Conservation (phyloP, 2,329 filamentous ascomycete species). For the Pseudocercospora crystallina region DNA sequence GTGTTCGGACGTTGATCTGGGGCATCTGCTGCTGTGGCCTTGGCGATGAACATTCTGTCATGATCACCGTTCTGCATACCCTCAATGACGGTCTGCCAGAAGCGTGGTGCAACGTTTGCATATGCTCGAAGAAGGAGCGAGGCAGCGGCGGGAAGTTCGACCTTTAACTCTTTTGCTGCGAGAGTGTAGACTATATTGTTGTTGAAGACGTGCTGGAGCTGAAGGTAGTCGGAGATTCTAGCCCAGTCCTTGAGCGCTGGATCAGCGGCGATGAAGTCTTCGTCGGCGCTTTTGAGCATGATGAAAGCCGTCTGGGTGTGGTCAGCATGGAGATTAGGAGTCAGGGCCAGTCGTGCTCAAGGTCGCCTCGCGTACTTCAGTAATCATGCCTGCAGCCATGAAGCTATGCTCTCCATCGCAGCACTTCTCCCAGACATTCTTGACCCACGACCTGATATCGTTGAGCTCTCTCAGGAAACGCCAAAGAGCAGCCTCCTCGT, state of each 20-base stretch:
- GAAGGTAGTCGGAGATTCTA: neutral
- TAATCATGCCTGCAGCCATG: neutral
- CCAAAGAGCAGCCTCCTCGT: conserved; percentile 1
- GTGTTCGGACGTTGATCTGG: no score
- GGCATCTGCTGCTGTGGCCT: no score
- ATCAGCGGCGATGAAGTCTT: neutral
- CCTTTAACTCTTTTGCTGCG: no score
- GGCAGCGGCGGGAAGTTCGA: no score
- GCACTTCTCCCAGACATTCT: no score
- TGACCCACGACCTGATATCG: neutral
- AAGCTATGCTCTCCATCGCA: no score
- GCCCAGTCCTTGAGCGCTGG: neutral
- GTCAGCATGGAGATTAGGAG: neutral
- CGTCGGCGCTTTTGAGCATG: neutral
- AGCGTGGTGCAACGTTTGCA: no score
- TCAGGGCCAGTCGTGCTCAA: neutral
- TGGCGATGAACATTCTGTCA: no score
- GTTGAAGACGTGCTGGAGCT: neutral
- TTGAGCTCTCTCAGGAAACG: conserved; percentile 4
- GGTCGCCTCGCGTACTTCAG: neutral
- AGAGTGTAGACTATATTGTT: neutral
- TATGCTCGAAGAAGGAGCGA: no score
- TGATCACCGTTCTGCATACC: no score
- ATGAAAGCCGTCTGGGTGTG: neutral
- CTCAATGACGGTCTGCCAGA: no score